Evolutionary conservation across 140 eudicot genomes (phyloP), one percentile per base, ranked within the genome.

Genomic region (Bidens hawaiensis): DNA sequence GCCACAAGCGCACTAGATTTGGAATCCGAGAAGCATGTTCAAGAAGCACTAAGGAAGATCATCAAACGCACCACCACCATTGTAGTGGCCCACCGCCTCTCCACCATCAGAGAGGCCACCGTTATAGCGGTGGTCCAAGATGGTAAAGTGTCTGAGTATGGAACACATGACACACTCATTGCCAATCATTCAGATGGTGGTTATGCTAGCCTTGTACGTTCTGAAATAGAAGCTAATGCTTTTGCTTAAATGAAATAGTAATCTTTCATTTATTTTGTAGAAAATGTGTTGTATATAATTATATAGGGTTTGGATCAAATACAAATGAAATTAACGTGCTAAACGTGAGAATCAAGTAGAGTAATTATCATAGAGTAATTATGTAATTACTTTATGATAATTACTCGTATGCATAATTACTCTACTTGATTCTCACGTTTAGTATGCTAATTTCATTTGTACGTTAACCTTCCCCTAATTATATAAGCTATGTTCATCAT

Each of bases 1-100:
- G 96, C 96, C 18, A 88, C 94, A 62, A 88, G 96, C 25, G 96
- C 96, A 24, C 41, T 88, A 54, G 96, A 88, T 65, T 62, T 88
- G 85, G 94, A 88, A 79, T 88, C 96, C 1, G 96, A 88, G 64
- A 84, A 79, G 38, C 83, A 75, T 40, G 77, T 88, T 61, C 88
- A 88, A 73, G 84, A 85, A 13, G 96, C 94, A 11, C 79, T 88
- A 21, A 85, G 69, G 64, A 85, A 82, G 78, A 82, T 86, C 30
- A 77, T 85, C 21, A 78, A 80, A 56, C 77, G 75, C 25, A 69
- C 94, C 70, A 88, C 94, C 69, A 84, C 96, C 43, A 41, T 88
- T 9, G 83, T 82, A 68, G 94, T 88, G 69, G 96, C 94, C 10
- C 96, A 88, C 65, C 87, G 94, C 60, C 90, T 88, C 31, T 85